Evolutionary conservation across 768 basidiomycete species (phyloP), one percentile per base, ranked within the genome.

Genomic region (Floccularia luteovirens): DNA sequence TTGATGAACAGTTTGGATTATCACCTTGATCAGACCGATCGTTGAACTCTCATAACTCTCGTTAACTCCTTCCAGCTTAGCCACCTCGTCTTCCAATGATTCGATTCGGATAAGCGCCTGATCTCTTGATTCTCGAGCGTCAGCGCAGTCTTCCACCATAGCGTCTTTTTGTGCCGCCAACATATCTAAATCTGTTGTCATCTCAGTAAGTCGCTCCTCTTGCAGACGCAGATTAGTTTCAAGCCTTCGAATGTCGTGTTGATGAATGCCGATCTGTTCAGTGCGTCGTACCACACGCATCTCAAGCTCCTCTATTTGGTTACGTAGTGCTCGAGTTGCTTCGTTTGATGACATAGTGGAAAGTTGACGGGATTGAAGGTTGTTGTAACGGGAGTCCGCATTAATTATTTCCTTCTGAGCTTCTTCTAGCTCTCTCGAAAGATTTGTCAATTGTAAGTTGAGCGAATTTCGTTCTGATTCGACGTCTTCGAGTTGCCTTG

Each of bases 71-170:
- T 34, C 63, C 44, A 64, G 28, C 2, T 47, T 56, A 53, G 81
- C 86, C 37, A 75, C 45, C 44, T 77, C 74, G 30, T 77, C 70
- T 48, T 89, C 86, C 43, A 80, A 54, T n/a, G 56, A 58, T 41
- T 89, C 88, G 20, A 72, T 56, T 43, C 62, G 64, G 39, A 54
- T 51, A 31, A 79, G 54, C 3, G 85, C 82, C 19, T 69, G 69
- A 55, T 90, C 82, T 24, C 88, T 69, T 16, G 80, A 74, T 40
- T 81, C 81, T 39, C 88, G 67, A 2, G 84, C 85, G 40, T 81
- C 77, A 3, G 80, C 79, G 50, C 88, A 90, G 52, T 90, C 88
- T 46, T 89, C 86, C 0, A 90, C 75, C 82, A 90, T 86, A 1
- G 83, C 79, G 41, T 77, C 76, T 55, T 82, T 86, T 63, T 88